Evolutionary conservation across 2,329 filamentous ascomycete species (phyloP).

Genomic region (Pestalotiopsis fici): DNA sequence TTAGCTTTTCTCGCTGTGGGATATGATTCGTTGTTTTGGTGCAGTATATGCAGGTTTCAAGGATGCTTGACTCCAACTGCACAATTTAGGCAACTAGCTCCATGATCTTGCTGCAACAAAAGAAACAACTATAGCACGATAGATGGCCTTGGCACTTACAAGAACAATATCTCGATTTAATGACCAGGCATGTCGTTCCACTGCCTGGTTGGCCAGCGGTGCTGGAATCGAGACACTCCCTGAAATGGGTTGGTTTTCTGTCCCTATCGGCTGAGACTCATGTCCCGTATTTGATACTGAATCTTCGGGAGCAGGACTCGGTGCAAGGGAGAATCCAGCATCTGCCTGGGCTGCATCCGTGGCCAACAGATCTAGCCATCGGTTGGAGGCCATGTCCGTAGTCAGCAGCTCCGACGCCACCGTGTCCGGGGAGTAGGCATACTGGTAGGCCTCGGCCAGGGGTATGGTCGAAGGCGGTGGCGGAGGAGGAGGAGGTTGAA

Average conservation of each 20-base stretch:
- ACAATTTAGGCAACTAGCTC: not conserved
- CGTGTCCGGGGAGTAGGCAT: conserved; percentile 25
- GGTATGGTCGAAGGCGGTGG: not conserved
- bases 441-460: conserved; percentile 12
- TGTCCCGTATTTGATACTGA: conserved; percentile 3
- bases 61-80: not conserved
- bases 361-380: conserved; percentile 31
- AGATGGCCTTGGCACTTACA: not conserved
- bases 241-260: conserved; percentile 14
- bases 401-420: conserved; percentile 27
- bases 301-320: conserved; percentile 17
- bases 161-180: conserved; percentile 21
- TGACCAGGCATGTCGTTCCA: conserved; percentile 27
- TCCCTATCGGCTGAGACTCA: not conserved
- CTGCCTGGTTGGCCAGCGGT: conserved; percentile 10
- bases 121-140: not conserved
- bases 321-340: conserved; percentile 26
- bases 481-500: not conserved
- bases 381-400: conserved; percentile 28
- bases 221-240: conserved; percentile 5
- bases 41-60: not conserved
- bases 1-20: not conserved
- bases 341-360: conserved; percentile 32
- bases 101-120: not conserved
- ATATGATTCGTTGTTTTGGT: not conserved